Base-by-base conservation (phyloP, 2,329 filamentous ascomycete species). In the Fusarium sp. region DNA sequence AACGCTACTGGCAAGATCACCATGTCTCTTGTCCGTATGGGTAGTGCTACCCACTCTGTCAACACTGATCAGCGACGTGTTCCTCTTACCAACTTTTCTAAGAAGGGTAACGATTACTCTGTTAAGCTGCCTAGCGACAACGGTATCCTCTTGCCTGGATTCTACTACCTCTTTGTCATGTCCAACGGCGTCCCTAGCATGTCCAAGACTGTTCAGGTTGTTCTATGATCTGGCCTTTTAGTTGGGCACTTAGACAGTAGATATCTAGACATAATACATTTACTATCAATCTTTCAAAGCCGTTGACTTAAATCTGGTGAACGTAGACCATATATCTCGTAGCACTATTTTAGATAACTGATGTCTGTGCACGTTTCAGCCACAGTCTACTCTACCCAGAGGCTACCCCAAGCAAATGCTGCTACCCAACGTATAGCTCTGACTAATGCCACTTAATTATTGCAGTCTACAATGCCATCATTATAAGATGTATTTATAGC, bases 1-100 rank as follows among this genome's bases (percentile, higher is more conserved):
- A 67, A 73, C 57, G 43, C 32, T 47, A 53, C 68, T 5, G 71
- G 74, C 49, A 66, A 70, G 2, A 16, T 78, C 34, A 75, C 74
- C 4, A 82, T 83, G 42, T 79, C 82, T 1, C 73, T 89, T 16
- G 75, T 90, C 29, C 80, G 87, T 8, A 81, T 83, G 47, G 83
- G 86, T 2, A 82, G 80, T 6, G 79, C 79, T 6, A 89, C 88
- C 0, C 87, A 89, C 73, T 83, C 85, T 3, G 82, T 89, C 50
- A 87, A 90, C 70, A 89, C 84, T 0, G 88, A 90, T 74, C 87
- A 89, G 78, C 77, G 88, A 24, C 82, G 87, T 11, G 80, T 89
- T 50, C 79, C 84, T 16, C 75, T 88, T 24, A 78, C 74, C 6
- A 64, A 78, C 8, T 71, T 72, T 6, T 55, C 57, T 15, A 60